These are phyloP conservation scores for Skeletonema tropicum DNA, from an alignment of 108 stramenopile species.

Conservation along the genomic window DNA sequence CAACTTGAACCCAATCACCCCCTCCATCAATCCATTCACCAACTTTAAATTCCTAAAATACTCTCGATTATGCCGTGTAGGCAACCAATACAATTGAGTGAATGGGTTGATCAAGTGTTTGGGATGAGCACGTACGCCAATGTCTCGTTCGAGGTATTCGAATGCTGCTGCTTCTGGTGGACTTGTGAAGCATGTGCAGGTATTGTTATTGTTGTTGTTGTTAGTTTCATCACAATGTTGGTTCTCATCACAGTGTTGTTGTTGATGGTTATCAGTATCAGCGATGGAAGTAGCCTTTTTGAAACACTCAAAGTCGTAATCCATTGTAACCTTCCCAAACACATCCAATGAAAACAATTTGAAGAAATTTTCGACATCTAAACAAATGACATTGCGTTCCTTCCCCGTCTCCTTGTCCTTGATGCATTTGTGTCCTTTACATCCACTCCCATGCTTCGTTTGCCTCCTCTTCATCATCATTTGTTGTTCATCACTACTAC, in stretches of 20 bases:
- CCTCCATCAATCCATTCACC: constrained; percentile 15
- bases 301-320: constrained; percentile 17
- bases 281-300: background rate
- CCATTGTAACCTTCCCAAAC: constrained; percentile 34
- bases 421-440: background rate
- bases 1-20: constrained; percentile 19
- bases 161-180: constrained; percentile 28
- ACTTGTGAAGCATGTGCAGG: constrained; percentile 6
- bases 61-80: constrained; percentile 21
- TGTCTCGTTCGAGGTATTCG: constrained; percentile 22
- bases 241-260: background rate
- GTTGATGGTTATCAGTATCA: background rate
- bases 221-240: too few species aligned
- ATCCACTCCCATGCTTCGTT: background rate
- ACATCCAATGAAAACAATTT: constrained; percentile 36
- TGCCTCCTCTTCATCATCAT: too few species aligned
- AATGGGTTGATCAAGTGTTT: constrained; percentile 19
- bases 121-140: constrained; percentile 11
- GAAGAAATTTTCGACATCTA: constrained; percentile 29
- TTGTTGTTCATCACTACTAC: too few species aligned
- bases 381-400: background rate
- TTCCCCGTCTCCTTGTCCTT: background rate
- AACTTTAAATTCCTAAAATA: constrained; percentile 18
- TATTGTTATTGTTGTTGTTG: background rate
- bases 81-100: constrained; percentile 35